Evolutionary conservation across 371 early-diverging fungal species (phyloP).

Genomic region (Mortierella sp.): DNA sequence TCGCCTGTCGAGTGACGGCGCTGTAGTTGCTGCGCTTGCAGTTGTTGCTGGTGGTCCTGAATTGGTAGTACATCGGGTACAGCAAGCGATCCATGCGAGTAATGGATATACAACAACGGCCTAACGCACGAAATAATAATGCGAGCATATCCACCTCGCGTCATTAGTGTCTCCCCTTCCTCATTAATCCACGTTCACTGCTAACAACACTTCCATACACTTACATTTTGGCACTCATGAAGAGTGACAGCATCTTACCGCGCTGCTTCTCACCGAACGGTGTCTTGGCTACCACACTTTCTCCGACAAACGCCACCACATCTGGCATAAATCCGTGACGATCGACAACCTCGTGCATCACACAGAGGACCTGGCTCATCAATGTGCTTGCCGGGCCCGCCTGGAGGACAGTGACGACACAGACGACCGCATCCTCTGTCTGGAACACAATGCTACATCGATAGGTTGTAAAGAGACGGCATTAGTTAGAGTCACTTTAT

Average conservation of each 20-base stretch:
- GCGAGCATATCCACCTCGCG: neutral
- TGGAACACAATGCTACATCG: slow-evolving; percentile 65
- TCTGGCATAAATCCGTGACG: slow-evolving; percentile 80
- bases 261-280: slow-evolving; percentile 70
- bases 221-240: slow-evolving; percentile 53
- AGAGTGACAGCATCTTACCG: slow-evolving; percentile 58
- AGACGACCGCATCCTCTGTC: slow-evolving; percentile 63
- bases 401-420: slow-evolving; percentile 62
- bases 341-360: slow-evolving; percentile 77
- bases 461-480: neutral
- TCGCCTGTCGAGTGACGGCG: neutral
- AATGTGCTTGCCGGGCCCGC: slow-evolving; percentile 15
- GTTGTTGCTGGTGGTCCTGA: slow-evolving; percentile 14
- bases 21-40: neutral
- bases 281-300: slow-evolving; percentile 69
- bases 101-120: slow-evolving; percentile 41
- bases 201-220: neutral
- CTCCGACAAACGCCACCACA: slow-evolving; percentile 73
- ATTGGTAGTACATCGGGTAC: slow-evolving; percentile 16
- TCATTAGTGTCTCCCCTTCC: neutral
- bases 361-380: slow-evolving; percentile 64
- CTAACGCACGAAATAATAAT: slow-evolving; percentile 5
- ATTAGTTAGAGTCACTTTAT: neutral
- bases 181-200: neutral
- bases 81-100: slow-evolving; percentile 27